Evolutionary conservation across 768 basidiomycete genomes (phyloP), one percentile per base, ranked within the genome.

Genomic region (Trametes meyenii): DNA sequence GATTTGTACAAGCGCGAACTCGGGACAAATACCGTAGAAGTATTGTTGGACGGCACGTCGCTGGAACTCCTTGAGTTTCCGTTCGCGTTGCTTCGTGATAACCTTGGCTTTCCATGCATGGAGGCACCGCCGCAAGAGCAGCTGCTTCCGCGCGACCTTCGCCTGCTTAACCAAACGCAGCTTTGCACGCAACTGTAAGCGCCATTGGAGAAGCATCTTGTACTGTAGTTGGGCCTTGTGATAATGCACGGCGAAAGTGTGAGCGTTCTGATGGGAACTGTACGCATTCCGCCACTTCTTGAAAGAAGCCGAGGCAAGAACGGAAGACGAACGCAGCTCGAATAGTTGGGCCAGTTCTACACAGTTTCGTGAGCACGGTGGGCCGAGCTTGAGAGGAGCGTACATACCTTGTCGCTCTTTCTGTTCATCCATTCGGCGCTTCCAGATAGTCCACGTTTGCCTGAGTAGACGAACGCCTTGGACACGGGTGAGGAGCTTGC

Each of bases 141-240:
- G 80, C 60, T 78, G 83, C 53, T 77, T 81, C 65, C 83, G 76
- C 0, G 83, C 82, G 33, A 79, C 71, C 63, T 79, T 81, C 1
- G 88, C 88, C 66, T 85, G 78, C 64, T 82, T 84, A 42, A 77
- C 70, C 66, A 79, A 65, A 62, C 81, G 82, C 42, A 84, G 62
- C 57, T 80, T 79, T 16, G 75, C 72, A 17, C 85, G 80, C 52
- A 88, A 73, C 40, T 76, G 74, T 19, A 83, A 67, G 19, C 86
- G 81, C 90, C 90, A 92, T 17, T 62, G 67, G 5, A 82, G 68
- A 14, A 89, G 74, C 56, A 73, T 69, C 53, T 72, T 76, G 55
- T 75, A 79, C 10, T 72, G 70, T 8, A 84, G 61, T 58, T 76
- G 77, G 1, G 68, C 65, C 14, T 77, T 71, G 65, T 85, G 76